Evolutionary conservation across 2,329 filamentous ascomycete genomes (phyloP), one percentile per base, ranked within the genome.

Genomic region (Aspergillus fijiensis): DNA sequence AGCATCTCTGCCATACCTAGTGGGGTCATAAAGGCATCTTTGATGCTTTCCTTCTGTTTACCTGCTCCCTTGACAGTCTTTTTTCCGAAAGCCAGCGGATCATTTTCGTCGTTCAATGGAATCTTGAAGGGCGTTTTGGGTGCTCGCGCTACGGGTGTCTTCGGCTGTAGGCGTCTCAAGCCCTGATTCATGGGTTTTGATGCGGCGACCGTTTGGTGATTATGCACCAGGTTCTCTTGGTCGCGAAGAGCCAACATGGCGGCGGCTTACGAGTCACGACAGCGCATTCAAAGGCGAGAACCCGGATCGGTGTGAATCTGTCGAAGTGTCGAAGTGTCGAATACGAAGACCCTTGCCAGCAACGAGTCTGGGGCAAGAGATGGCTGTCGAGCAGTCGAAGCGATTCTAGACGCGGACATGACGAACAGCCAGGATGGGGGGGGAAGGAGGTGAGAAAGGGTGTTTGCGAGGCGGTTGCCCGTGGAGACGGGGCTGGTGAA

Each of bases 191-290:
- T 78, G 53, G 86, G 87, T 76, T 96, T 96, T 16, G 86, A 82
- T 14, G 87, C 85, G 25, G 87, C 87, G 53, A 82, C 85, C 61
- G 87, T 84, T 73, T 92, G 91, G 73, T 89, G 89, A 66, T 83
- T 85, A 73, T 91, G 87, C 69, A 91, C 85, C 75, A 91, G 79
- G 77, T 97, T 97, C 77, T 97, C 93, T 79, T 96, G 92, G 76
- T 96, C 90, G 69, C 87, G 85, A 72, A 89, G 83, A 62, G 90
- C 90, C 73, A 92, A 82, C 91, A 93, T 96, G 60, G 63, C 80
- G 70, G 67, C 69, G 62, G 60, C 58, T 65, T 31, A 21, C 61
- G 29, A 57, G 55, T 60, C 35, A 47, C 19, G 29, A 45, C 65
- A 49, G 25, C 45, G 64, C 69, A 71, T 73, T 55, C 61, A 69